These are phyloP conservation scores for Cardiospermum halicacabum DNA, from an alignment of 345 rosid species.

Conservation along the genomic window DNA sequence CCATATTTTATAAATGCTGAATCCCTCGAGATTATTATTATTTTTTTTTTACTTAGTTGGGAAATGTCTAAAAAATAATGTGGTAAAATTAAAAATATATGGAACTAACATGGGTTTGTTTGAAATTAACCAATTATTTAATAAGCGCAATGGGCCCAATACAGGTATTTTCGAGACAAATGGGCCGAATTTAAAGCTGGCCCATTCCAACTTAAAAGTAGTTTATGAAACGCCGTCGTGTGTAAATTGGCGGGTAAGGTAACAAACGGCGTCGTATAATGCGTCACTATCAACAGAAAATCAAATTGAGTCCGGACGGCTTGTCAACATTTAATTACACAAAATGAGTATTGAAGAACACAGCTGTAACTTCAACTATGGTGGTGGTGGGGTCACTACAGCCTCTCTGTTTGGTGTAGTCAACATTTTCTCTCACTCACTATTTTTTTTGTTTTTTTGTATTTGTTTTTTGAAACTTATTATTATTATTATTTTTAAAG, in stretches of 20 bases:
- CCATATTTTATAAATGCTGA: too few species aligned
- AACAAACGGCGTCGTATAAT: neutral
- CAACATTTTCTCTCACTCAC: slow-evolving; percentile 17
- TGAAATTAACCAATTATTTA: too few species aligned
- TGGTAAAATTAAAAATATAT: too few species aligned
- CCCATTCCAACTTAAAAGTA: too few species aligned
- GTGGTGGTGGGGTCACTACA: slow-evolving; percentile 3
- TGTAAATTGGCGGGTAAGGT: neutral
- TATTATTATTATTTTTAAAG: neutral
- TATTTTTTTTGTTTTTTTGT: neutral
- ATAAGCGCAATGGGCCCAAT: too few species aligned
- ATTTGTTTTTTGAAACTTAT: neutral
- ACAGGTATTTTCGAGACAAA: too few species aligned
- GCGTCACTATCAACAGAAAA: neutral
- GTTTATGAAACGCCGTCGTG: neutral
- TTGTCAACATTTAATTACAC: neutral
- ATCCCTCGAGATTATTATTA: too few species aligned
- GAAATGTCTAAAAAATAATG: too few species aligned
- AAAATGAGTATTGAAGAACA: neutral
- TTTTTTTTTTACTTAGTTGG: too few species aligned
- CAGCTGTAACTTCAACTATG: slow-evolving; percentile 8
- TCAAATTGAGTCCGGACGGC: neutral
- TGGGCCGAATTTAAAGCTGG: too few species aligned
- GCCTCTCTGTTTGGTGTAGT: slow-evolving; percentile 8
- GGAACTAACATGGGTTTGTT: too few species aligned